These are phyloP conservation scores for Nakaseomyces uthaithaninus DNA, from an alignment of 1,139 yeast species.

Conservation along the genomic window DNA sequence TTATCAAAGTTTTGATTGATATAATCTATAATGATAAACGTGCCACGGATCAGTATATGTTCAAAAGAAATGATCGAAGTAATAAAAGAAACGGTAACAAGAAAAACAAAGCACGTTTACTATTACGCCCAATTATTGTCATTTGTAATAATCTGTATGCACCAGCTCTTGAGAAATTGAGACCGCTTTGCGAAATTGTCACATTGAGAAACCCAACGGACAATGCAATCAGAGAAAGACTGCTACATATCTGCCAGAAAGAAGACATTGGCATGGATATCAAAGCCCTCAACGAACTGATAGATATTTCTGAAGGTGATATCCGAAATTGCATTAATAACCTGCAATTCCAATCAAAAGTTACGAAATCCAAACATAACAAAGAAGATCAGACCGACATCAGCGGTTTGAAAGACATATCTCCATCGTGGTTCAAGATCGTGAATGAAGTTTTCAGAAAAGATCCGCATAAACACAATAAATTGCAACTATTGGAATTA, in stretches of 20 bases:
- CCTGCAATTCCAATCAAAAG: slow-evolving; percentile 49
- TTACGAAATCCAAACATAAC: not conserved
- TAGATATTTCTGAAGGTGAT: slow-evolving; percentile 73
- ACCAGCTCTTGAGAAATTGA: slow-evolving; percentile 60
- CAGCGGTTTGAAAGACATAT: slow-evolving; percentile 40
- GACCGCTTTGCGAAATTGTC: slow-evolving; percentile 66
- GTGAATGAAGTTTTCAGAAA: slow-evolving; percentile 49
- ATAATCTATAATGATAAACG: slow-evolving; percentile 51
- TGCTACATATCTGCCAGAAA: slow-evolving; percentile 43
- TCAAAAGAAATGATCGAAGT: slow-evolving; percentile 18
- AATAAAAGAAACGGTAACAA: slow-evolving; percentile 25
- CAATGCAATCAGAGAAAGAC: slow-evolving; percentile 40
- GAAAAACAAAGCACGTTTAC: slow-evolving; percentile 34
- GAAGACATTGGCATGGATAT: slow-evolving; percentile 37
- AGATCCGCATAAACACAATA: slow-evolving; percentile 38
- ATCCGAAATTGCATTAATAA: slow-evolving; percentile 78
- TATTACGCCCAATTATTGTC: slow-evolving; percentile 82
- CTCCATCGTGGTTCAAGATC: slow-evolving; percentile 51
- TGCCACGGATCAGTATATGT: slow-evolving; percentile 35
- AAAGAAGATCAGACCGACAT: not conserved
- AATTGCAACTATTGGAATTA: slow-evolving; percentile 42
- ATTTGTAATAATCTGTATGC: slow-evolving; percentile 84
- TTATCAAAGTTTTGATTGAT: slow-evolving; percentile 59
- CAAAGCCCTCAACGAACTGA: slow-evolving; percentile 45
- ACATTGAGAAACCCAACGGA: slow-evolving; percentile 54